These are phyloP conservation scores for Rhododendron griersonianum DNA, from an alignment of 148 eudicot genomes.

Conservation along the genomic window DNA sequence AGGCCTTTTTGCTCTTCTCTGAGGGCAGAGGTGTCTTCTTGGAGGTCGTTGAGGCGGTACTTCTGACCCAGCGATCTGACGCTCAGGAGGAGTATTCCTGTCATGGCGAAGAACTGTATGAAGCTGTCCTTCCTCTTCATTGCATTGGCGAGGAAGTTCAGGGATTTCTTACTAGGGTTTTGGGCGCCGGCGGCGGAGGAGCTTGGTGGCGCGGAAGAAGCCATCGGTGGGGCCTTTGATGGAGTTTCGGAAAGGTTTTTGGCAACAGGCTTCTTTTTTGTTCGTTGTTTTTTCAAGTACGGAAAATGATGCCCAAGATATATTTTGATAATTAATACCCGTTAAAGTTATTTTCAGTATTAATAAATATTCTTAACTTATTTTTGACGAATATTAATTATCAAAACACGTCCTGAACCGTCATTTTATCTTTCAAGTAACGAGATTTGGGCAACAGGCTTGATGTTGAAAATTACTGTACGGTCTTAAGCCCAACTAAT, in stretches of 20 bases:
- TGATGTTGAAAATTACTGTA: background rate
- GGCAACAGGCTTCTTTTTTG: background rate
- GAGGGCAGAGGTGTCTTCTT: background rate
- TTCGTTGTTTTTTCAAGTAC: too few species aligned
- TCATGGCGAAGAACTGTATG: background rate
- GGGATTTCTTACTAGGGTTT: background rate
- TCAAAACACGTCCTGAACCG: too few species aligned
- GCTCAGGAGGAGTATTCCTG: background rate
- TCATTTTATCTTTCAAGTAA: too few species aligned
- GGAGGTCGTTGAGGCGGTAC: background rate
- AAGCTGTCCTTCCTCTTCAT: conserved; percentile 3
- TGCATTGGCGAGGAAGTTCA: background rate
- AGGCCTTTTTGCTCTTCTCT: background rate
- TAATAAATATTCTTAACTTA: too few species aligned
- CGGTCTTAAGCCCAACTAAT: background rate
- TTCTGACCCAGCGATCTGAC: background rate
- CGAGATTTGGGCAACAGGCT: background rate
- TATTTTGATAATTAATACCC: too few species aligned
- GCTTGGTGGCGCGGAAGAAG: background rate
- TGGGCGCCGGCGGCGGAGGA: background rate
- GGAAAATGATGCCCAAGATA: too few species aligned
- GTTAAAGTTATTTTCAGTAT: too few species aligned
- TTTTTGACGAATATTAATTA: too few species aligned
- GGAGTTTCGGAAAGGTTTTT: background rate
- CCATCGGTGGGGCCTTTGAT: background rate